Evolutionary conservation across 2,329 filamentous ascomycete genomes (phyloP), one percentile per base, ranked within the genome.

Genomic region (Scytalidium sp.): DNA sequence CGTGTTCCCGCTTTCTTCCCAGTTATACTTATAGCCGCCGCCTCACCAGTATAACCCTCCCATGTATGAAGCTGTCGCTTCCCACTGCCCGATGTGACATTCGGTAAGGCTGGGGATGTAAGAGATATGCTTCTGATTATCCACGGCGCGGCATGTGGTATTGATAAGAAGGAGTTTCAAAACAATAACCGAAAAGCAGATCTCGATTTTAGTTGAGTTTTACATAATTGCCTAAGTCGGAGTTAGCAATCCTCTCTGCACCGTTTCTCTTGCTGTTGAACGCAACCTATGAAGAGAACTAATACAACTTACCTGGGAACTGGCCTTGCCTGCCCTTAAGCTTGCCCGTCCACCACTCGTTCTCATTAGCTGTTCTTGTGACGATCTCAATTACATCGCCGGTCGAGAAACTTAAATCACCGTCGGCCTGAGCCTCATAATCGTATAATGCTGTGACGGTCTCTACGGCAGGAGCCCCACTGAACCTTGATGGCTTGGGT

Each of bases 271-370:
- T 15, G 15, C 15, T 15, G 11, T n/a, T 4, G 32, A n/a, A n/a
- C 8, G 13, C 13, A 36, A 36, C 17, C 15, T 5, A 39, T 19
- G 15, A 15, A n/a, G 13, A 11, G 15, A 13, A 10, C 41, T 13
- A 22, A 23, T 40, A 25, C 22, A 19, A 53, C 83, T 66, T 77
- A 96, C 94, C 94, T 72, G 94, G 94, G 68, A 99, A 99, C 65
- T 97, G 93, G 21, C 94, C 94, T 64, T 88, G 76, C 70, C 86
- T 87, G 44, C 88, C 90, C 51, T 87, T 78, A 47, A 96, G 66
- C 65, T 83, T 88, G 32, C 94, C 94, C 8, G 79, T 85, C 94
- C 94, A 99, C 94, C 94, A 99, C 70, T 99, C 94, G 60, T 99
- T 97, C 46, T 90, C 85, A 62, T 96, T 97, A 55, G 81, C 78